phyloP scores from a whole-genome alignment of 768 basidiomycete species.

The Auricularia sp. region DNA sequence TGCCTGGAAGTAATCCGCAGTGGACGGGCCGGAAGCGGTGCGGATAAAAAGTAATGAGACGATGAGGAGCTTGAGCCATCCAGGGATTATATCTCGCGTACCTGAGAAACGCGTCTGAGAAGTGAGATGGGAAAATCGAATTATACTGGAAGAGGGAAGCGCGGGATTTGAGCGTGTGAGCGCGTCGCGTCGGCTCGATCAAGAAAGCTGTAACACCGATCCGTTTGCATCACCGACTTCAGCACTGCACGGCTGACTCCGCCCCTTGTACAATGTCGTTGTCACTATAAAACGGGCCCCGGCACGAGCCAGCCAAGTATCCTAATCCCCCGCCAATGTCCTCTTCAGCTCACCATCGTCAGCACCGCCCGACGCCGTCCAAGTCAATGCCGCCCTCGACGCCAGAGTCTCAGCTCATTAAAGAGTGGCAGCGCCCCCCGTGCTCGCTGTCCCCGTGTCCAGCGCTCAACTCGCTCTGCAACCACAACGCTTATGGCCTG shows the following conservation, averaged over 20 bases:
- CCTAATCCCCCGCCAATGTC: no score
- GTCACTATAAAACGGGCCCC: no score
- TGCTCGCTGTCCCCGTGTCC: not conserved
- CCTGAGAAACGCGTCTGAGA: not conserved
- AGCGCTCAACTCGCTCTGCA: constrained; percentile 1
- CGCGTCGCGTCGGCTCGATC: not conserved
- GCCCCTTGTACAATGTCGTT: not conserved
- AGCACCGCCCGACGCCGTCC: no score
- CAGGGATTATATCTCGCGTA: not conserved
- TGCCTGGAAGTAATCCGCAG: no score
- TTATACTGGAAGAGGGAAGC: not conserved
- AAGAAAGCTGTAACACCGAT: not conserved
- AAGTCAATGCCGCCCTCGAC: no score
- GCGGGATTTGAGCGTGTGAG: not conserved
- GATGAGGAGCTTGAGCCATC: not conserved
- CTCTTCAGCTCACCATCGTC: no score
- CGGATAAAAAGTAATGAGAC: not conserved
- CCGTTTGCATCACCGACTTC: no score
- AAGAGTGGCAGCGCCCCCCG: not conserved
- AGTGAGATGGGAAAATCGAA: not conserved
- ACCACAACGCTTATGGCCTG: not conserved
- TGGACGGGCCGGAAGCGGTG: not conserved
- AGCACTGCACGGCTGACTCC: not conserved
- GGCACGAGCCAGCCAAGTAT: no score
- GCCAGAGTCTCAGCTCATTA: not conserved